Evolutionary conservation across 768 basidiomycete genomes (phyloP).

Genomic region (Leccinum truebloodii): DNA sequence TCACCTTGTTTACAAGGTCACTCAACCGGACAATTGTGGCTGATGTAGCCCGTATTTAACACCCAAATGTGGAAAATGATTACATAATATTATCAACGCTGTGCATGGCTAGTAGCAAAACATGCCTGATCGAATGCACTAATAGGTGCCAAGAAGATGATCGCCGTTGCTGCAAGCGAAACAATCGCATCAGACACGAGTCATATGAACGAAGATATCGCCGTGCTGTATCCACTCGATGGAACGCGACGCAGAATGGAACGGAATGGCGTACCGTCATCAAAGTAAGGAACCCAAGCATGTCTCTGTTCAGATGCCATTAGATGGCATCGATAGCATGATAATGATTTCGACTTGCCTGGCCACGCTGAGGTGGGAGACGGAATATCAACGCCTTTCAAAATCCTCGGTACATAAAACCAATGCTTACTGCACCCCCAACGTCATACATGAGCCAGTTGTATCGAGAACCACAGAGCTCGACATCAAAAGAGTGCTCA

Average conservation of each 20-base stretch:
- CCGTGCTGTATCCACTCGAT: constrained; percentile 19
- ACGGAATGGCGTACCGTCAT: constrained; percentile 59
- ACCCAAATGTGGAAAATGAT: too few species aligned
- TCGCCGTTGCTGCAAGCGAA: too few species aligned
- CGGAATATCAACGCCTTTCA: constrained; percentile 5
- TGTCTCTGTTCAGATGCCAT: constrained; percentile 51
- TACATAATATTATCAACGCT: too few species aligned
- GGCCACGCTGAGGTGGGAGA: constrained; percentile 49
- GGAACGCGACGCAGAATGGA: constrained; percentile 9
- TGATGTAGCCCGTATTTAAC: too few species aligned
- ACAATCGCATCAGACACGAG: constrained; percentile 5
- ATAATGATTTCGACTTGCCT: constrained; percentile 42
- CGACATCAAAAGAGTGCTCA: constrained; percentile 73
- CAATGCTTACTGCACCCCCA: constrained; percentile 68
- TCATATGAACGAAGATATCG: constrained; percentile 15
- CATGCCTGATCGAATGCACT: too few species aligned
- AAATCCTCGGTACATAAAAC: constrained; percentile 2
- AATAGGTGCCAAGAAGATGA: too few species aligned
- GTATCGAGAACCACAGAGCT: constrained; percentile 59
- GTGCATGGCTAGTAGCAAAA: too few species aligned
- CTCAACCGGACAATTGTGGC: too few species aligned
- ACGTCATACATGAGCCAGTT: constrained; percentile 85
- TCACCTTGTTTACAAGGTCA: too few species aligned
- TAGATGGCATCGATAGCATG: constrained; percentile 15
- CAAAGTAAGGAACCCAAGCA: constrained; percentile 84